phyloP scores from a whole-genome alignment of 495 filamentous ascomycete species.

The Neurospora africana region DNA sequence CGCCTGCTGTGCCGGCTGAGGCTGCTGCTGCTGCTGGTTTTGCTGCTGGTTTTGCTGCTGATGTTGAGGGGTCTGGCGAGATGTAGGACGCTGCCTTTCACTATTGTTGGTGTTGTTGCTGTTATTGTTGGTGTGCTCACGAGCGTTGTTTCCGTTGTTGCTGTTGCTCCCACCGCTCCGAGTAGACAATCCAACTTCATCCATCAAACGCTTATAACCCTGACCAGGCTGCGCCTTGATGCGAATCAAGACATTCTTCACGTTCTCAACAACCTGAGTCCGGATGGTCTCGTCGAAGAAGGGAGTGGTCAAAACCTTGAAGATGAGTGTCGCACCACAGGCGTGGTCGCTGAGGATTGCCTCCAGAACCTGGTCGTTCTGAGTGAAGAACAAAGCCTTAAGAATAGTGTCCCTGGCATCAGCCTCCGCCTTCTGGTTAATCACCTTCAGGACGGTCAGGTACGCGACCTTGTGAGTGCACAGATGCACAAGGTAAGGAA shows the following conservation, averaged over 20 bases:
- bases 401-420: conserved; percentile 90
- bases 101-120: conserved; percentile 32
- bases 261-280: conserved; percentile 76
- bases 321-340: conserved; percentile 91
- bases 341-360: conserved; percentile 84
- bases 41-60: conserved; percentile 13
- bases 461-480: conserved; percentile 99
- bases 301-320: conserved; percentile 94
- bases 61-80: conserved; percentile 8
- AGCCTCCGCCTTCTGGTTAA: conserved; percentile 92
- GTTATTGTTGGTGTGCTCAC: conserved; percentile 21
- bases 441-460: conserved; percentile 92
- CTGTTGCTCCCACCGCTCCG: conserved; percentile 32
- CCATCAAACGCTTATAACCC: conserved; percentile 97
- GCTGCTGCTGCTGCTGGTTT: conserved; percentile 15
- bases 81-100: neutral
- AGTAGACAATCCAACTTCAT: conserved; percentile 79
- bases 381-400: conserved; percentile 88
- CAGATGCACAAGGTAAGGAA: conserved; percentile 91
- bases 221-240: conserved; percentile 90
- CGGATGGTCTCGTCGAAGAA: conserved; percentile 94
- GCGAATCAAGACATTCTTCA: conserved; percentile 76
- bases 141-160: conserved; percentile 35
- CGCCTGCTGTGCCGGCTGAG: conserved; percentile 11
- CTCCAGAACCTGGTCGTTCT: conserved; percentile 76